Base-by-base conservation (phyloP, 352 stramenopile species). In the Phytophthora citricola region DNA sequence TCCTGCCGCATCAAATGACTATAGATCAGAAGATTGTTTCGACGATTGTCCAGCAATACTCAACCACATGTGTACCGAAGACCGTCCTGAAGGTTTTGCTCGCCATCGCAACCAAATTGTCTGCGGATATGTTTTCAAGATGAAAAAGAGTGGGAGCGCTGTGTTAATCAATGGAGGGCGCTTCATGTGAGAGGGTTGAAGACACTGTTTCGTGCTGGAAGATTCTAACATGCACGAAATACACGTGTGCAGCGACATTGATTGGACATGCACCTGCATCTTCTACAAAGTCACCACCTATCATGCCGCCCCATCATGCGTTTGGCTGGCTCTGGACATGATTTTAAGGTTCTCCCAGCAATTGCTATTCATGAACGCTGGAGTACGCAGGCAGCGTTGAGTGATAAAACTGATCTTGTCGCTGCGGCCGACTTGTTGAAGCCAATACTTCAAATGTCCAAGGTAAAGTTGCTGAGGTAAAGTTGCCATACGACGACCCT, bases 121-220 rank as follows among this genome's bases (percentile, higher is more conserved):
- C 44, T 24, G n/a, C 14, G 2, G 34, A 56, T 3, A 43, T 49
- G 1, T 40, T 63, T 4, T 5, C n/a, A 14, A 56, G 20, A 22
- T 56, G 24, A 63, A 56, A 50, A 47, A 22, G 38, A 43, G 15
- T 43, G 10, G 14, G 38, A 22, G 38, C 38, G 52, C 41, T 71
- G n/a, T 24, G 65, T 46, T 2, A 79, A 57, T 14, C 57, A 0
- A 32, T 26, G 1, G 57, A 36, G 1, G 62, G 27, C 9, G 44
- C 20, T 69, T 65, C n/a, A 66, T 63, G 46, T 69, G 67, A 44
- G 31, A 58, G 24, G 75, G 71, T 58, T 45, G 17, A 72, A 27
- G 32, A 12, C 7, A 36, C 7, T 41, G 14, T 49, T 43, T 56
- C 56, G 14, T 9, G 2, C 9, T 63, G 45, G 56, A 63, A 63